These are phyloP conservation scores for Diaporthe humulicola DNA, from an alignment of 2,329 filamentous ascomycete species.

Conservation along the genomic window DNA sequence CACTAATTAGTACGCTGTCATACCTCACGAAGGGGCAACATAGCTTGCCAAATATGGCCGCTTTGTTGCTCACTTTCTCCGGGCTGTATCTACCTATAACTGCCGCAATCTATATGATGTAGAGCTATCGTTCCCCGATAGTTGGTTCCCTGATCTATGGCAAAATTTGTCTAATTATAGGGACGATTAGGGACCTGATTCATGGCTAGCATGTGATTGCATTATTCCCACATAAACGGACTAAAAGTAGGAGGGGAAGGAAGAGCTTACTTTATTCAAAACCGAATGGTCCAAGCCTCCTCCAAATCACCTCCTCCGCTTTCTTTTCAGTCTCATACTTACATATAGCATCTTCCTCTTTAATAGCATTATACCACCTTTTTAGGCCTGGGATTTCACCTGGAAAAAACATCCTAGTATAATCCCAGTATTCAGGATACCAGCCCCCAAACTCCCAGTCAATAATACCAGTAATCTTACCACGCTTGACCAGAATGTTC, in stretches of 20 bases:
- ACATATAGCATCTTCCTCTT: neutral
- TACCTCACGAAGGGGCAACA: slow-evolving; percentile 15
- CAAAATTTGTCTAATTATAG: slow-evolving; percentile 4
- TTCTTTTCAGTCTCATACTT: neutral
- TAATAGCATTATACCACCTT: neutral
- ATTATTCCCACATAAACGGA: too few relatives aligned
- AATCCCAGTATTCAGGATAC: slow-evolving; percentile 58
- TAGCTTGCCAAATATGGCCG: slow-evolving; percentile 24
- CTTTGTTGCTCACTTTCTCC: slow-evolving; percentile 35
- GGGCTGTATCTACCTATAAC: slow-evolving; percentile 32
- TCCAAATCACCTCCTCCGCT: neutral
- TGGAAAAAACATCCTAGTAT: slow-evolving; percentile 30
- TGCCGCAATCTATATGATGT: slow-evolving; percentile 36
- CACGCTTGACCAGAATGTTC: slow-evolving; percentile 58
- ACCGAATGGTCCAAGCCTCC: neutral
- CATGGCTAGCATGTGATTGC: neutral
- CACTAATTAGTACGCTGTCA: too few relatives aligned
- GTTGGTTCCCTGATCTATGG: neutral
- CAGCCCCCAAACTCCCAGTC: slow-evolving; percentile 62
- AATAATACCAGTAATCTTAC: slow-evolving; percentile 55
- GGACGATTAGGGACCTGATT: neutral
- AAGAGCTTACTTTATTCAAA: too few relatives aligned
- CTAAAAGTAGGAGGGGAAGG: too few relatives aligned
- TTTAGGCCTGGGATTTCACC: neutral
- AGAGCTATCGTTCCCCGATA: slow-evolving; percentile 15